Conservation (phyloP, 768 basidiomycete genomes). For the Tricholoma furcatifolium region DNA sequence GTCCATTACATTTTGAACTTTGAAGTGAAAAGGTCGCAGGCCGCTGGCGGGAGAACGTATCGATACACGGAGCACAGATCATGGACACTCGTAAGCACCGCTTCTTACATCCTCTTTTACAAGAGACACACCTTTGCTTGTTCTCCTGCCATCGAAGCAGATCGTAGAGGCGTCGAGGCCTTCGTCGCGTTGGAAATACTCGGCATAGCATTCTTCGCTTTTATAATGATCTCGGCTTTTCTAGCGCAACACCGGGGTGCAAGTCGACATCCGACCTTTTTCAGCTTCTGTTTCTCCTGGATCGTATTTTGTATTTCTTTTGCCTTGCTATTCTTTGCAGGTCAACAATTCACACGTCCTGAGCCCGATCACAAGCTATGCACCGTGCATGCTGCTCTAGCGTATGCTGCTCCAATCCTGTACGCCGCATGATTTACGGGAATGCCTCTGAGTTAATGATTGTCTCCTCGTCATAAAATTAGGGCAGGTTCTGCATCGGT, state of each 20-base stretch:
- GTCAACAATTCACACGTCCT: conserved; percentile 22
- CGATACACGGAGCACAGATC: not conserved
- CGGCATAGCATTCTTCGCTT: conserved; percentile 23
- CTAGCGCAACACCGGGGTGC: conserved; percentile 20
- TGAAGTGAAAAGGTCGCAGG: conserved; percentile 1
- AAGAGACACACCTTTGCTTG: not conserved
- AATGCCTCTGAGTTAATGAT: not conserved
- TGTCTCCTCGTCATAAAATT: not conserved
- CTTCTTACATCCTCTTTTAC: not conserved
- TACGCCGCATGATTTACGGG: conserved; percentile 15
- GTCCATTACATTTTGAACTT: conserved; percentile 2
- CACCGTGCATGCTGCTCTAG: conserved; percentile 28
- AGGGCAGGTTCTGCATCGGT: conserved; percentile 27
- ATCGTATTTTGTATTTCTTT: conserved; percentile 34
- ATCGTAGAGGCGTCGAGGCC: conserved; percentile 13
- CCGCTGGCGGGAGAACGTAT: not conserved
- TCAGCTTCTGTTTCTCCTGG: conserved; percentile 36
- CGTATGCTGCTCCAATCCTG: conserved; percentile 34
- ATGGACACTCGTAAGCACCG: conserved; percentile 13
- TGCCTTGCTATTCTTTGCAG: conserved; percentile 30
- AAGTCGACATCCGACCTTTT: conserved; percentile 32
- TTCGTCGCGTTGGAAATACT: conserved; percentile 31
- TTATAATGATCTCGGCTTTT: conserved; percentile 26
- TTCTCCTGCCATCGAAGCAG: not conserved
- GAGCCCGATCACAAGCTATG: conserved; percentile 26